Evolutionary conservation across 2,329 filamentous ascomycete species (phyloP).

Genomic region (Penicillium frequentans): DNA sequence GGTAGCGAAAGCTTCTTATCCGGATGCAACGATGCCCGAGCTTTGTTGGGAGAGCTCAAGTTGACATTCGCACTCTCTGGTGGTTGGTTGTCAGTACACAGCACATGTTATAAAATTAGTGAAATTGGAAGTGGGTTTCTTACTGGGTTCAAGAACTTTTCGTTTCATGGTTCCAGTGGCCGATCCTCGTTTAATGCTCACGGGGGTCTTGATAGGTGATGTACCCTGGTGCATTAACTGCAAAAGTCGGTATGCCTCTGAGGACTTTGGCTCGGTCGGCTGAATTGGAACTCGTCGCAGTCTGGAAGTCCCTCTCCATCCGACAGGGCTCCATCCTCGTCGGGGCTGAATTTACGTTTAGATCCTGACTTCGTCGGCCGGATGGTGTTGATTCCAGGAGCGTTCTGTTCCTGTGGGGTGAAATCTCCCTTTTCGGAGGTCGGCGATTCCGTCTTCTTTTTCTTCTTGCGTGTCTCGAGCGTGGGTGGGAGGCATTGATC

Average conservation of each 20-base stretch:
- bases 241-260: conserved; percentile 9
- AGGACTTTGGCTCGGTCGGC: conserved; percentile 24
- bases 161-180: conserved; percentile 23
- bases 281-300: conserved; percentile 38
- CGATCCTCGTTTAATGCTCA: conserved; percentile 13
- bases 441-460: conserved; percentile 13
- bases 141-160: conserved; percentile 46
- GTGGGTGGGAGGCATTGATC: conserved; percentile 28
- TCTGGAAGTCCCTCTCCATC: conserved; percentile 7
- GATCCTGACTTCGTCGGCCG: conserved; percentile 47
- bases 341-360: conserved; percentile 59
- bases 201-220: conserved; percentile 18
- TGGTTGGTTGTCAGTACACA: conserved; percentile 11
- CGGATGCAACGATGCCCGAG: conserved; percentile 11
- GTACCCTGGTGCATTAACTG: conserved; percentile 7
- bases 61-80: conserved; percentile 54
- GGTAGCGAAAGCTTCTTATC: conserved; percentile 14
- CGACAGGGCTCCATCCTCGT: conserved; percentile 45
- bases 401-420: neutral
- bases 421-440: neutral
- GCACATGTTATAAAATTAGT: neutral
- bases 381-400: neutral
- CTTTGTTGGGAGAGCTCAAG: conserved; percentile 32
- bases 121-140: conserved; percentile 13
- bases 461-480: conserved; percentile 33